Conservation (phyloP, 2,329 filamentous ascomycete genomes). For the Fusarium duplospermum region DNA sequence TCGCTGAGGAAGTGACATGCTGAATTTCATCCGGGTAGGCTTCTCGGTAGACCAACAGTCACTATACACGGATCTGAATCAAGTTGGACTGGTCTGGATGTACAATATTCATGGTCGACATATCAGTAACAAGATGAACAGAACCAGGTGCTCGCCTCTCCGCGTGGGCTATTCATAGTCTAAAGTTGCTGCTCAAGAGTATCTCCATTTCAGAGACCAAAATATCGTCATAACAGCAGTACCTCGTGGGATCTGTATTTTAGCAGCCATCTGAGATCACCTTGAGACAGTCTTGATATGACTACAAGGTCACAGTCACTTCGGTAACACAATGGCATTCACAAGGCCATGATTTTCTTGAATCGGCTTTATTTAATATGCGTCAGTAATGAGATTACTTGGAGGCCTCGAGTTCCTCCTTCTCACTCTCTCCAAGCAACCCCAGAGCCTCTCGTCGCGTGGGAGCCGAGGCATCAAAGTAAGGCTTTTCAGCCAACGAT, state of each 20-base stretch:
- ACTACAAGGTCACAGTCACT: no score
- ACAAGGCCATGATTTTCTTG: background rate
- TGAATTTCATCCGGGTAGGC: background rate
- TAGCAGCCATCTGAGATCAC: no score
- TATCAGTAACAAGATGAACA: background rate
- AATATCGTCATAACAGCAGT: background rate
- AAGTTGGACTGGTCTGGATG: background rate
- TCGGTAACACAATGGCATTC: background rate
- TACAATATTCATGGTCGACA: no score
- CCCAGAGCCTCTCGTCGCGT: conserved; percentile 75
- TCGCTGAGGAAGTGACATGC: background rate
- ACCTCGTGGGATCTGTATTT: background rate
- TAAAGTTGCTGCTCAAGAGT: no score
- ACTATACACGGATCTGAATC: background rate
- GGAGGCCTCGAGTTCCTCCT: conserved; percentile 41
- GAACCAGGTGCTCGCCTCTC: background rate
- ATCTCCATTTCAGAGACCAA: no score
- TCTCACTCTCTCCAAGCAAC: conserved; percentile 68
- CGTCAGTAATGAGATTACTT: background rate
- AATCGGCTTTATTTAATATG: background rate
- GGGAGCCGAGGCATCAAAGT: conserved; percentile 72
- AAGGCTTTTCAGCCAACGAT: conserved; percentile 76
- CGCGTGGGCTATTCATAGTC: background rate
- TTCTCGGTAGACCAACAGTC: background rate
- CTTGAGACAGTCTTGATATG: no score